A percentile compares a stretch with the other conserved stretches of the same genome.
Evolutionary conservation across 2,329 filamentous ascomycete genomes (phyloP).

Genomic region (Magnaporthiopsis incrustans): DNA sequence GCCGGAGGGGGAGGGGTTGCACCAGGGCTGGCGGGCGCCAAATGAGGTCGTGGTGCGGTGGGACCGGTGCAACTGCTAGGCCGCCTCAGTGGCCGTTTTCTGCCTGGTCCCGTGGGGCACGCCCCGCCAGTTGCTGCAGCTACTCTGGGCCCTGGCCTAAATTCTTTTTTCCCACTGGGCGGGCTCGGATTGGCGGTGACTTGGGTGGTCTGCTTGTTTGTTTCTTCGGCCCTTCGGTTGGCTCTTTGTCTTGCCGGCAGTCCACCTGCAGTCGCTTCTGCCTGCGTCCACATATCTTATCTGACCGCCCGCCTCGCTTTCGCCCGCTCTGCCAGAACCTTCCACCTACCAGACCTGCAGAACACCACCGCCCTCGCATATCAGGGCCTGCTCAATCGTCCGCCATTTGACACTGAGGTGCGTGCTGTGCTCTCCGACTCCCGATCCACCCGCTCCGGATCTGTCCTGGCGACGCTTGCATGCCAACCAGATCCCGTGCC

Average conservation of each 20-base stretch:
- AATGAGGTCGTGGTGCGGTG: slow-evolving; percentile 1
- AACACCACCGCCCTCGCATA: too few species aligned
- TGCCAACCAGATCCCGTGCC: too few species aligned
- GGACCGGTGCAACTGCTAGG: not conserved
- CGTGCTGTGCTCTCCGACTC: too few species aligned
- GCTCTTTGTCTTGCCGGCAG: not conserved
- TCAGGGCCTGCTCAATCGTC: too few species aligned
- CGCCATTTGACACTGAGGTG: too few species aligned
- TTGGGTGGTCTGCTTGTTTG: not conserved
- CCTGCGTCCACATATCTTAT: not conserved
- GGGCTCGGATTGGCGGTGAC: not conserved
- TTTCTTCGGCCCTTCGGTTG: not conserved
- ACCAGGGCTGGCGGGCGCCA: not conserved
- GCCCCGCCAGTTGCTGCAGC: slow-evolving; percentile 9
- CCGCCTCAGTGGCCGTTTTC: not conserved
- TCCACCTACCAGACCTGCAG: too few species aligned
- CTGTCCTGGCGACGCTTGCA: too few species aligned
- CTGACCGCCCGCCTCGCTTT: too few species aligned
- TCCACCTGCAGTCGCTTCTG: not conserved
- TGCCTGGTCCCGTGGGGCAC: not conserved
- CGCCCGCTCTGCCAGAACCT: too few species aligned
- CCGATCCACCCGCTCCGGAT: too few species aligned
- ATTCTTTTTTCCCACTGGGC: slow-evolving; percentile 1
- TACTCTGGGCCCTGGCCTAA: not conserved
- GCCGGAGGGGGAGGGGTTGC: not conserved